phyloP scores from a whole-genome alignment of 208 protist species.

The Kentomonas sorsogonicus region DNA sequence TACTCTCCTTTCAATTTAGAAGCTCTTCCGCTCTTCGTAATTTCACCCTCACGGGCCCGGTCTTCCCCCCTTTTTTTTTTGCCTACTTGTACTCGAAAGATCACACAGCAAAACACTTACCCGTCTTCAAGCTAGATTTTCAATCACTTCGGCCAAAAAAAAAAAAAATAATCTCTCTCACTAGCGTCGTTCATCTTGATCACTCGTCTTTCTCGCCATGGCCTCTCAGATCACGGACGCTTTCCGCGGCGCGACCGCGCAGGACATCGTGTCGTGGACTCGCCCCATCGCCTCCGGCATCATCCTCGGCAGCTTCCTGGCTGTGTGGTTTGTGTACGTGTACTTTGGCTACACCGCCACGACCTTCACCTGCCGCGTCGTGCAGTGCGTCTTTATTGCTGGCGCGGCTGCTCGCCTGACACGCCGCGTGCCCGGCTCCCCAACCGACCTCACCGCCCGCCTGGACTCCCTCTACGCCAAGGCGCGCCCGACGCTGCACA shows the following conservation, averaged over 20 bases:
- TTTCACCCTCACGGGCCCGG: too few species aligned
- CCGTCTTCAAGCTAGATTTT: too few species aligned
- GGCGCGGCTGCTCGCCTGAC: slow-evolving; percentile 28
- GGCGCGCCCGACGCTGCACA: slow-evolving; percentile 31
- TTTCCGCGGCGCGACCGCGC: slow-evolving; percentile 37
- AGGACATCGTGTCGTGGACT: slow-evolving; percentile 64
- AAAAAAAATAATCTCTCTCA: too few species aligned
- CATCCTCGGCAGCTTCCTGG: slow-evolving; percentile 28
- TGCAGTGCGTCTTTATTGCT: slow-evolving; percentile 31
- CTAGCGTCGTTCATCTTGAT: too few species aligned
- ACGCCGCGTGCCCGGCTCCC: slow-evolving; percentile 25
- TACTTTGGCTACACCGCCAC: slow-evolving; percentile 68
- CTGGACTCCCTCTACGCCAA: slow-evolving; percentile 52
- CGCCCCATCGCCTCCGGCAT: slow-evolving; percentile 50
- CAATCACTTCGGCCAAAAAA: too few species aligned
- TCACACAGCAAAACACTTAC: too few species aligned
- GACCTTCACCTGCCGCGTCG: slow-evolving; percentile 61
- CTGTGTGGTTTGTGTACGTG: slow-evolving; percentile 51
- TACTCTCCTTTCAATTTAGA: too few species aligned
- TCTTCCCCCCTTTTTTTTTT: background rate
- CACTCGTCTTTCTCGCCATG: too few species aligned
- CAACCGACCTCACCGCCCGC: slow-evolving; percentile 31
- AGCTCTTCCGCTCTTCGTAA: too few species aligned
- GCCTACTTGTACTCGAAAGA: background rate
- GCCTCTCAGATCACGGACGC: slow-evolving; percentile 30